Evolutionary conservation across 257 asterid species (phyloP), one percentile per base, ranked within the genome.

Genomic region (Nicotiana paniculata): DNA sequence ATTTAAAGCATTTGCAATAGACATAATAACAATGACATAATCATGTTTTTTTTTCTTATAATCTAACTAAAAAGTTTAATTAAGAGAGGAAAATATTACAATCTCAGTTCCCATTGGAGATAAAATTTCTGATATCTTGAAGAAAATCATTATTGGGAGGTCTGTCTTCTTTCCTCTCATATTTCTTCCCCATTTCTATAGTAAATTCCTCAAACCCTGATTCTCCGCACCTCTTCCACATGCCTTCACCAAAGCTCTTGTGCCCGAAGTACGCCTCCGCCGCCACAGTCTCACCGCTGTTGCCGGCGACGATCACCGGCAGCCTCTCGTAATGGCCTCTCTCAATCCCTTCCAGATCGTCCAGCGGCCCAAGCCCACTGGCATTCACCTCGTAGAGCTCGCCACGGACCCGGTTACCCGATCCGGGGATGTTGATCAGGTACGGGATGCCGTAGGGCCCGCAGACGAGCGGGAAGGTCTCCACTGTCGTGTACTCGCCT

Each of bases 401-500:
- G 4, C 97, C 98, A 4, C 54, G 62, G 70, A 94, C 80, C 21
- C 84, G 90, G 12, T 28, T 75, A 18, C 97, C 97, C 7, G 85
- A 87, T 1, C 94, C 92, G 30, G 86, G 90, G 55, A 85, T 89
- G 79, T 93, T 87, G 84, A 94, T 84, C 82, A 94, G 70, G 86
- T 82, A 93, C n/a, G 97, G 97, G 81, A 93, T 85, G 21, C 94
- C 94, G 92, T 89, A 82, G 80, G 97, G 94, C 8, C 98, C 98
- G 85, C 88, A 76, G 24, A 88, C 97, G 30, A 94, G 91, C 3
- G 98, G 97, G 83, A 86, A 91, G 9, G 89, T 5, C 9, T 75
- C 82, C 24, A 80, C 82, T 70, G 98, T 94, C 13, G 88, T 85
- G 93, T 37, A 84, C 9, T 86, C 80, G 66, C 92, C 91, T 82